Percentiles rank a stretch among this genome's conserved stretches.
phyloP scores from a whole-genome alignment of 2,329 filamentous ascomycete genomes.

The Harringtonia lauricola region DNA sequence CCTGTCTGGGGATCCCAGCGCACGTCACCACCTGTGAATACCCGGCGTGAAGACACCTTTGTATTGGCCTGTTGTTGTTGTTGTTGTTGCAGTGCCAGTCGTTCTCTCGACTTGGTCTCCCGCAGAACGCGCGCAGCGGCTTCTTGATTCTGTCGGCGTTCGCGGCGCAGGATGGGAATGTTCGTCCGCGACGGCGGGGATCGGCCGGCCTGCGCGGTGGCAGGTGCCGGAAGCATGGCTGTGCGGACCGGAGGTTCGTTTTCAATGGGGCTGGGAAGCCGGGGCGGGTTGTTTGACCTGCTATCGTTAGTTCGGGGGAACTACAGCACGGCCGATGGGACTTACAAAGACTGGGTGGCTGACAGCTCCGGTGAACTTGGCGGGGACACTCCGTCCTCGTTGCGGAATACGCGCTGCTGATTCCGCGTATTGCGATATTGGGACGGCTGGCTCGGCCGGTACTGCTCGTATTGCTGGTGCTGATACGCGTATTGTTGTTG shows the following conservation, averaged over 20 bases:
- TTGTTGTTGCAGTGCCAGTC: slow-evolving; percentile 14
- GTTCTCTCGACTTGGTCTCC: slow-evolving; percentile 27
- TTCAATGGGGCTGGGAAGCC: too few species aligned
- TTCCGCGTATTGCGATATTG: slow-evolving; percentile 4
- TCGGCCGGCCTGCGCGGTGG: slow-evolving; percentile 11
- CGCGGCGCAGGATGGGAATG: slow-evolving; percentile 41
- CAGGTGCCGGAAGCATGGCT: not conserved
- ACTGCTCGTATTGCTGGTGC: slow-evolving; percentile 1
- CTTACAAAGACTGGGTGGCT: slow-evolving; percentile 29
- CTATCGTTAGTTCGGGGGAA: slow-evolving; percentile 6
- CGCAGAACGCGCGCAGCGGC: slow-evolving; percentile 24
- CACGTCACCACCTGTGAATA: slow-evolving; percentile 27
- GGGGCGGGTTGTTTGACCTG: not conserved
- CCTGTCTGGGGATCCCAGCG: slow-evolving; percentile 58
- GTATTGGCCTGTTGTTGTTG: slow-evolving; percentile 13
- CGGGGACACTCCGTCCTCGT: slow-evolving; percentile 35
- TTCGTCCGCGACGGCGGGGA: slow-evolving; percentile 17
- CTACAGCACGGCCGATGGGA: slow-evolving; percentile 9
- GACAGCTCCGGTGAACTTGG: slow-evolving; percentile 44
- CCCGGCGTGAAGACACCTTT: slow-evolving; percentile 6
- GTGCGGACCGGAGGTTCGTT: too few species aligned
- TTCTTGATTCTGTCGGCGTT: slow-evolving; percentile 34
- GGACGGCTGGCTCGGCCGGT: slow-evolving; percentile 1
- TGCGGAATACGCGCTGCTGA: not conserved
- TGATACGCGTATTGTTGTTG: not conserved